phyloP scores from a whole-genome alignment of 2,329 filamentous ascomycete species.

The Chaetoscypha palmicola region DNA sequence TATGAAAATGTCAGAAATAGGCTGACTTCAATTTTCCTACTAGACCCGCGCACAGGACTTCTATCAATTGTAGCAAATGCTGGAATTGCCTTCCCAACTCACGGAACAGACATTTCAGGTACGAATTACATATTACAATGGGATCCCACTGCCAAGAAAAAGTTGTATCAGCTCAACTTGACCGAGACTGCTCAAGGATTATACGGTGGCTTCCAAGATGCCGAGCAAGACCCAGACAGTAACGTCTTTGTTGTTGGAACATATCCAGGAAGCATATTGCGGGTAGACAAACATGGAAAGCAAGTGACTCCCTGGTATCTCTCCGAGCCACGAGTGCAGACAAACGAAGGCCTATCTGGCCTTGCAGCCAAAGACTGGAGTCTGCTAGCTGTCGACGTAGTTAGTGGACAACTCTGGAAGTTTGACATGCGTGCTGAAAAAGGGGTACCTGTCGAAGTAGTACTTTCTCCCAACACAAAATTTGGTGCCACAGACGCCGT shows the following conservation, averaged over 20 bases:
- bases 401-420: not conserved
- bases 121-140: conserved; percentile 11
- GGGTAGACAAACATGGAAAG: conserved; percentile 3
- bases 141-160: conserved; percentile 1
- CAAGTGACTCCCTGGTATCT: conserved; percentile 7
- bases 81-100: conserved; percentile 1
- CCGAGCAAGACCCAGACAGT: conserved; percentile 9
- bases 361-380: conserved; percentile 7
- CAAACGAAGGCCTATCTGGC: not conserved
- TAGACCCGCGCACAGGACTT: conserved; percentile 2
- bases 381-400: conserved; percentile 1
- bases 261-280: conserved; percentile 8
- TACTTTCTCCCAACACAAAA: not conserved
- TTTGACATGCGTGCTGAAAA: conserved; percentile 7
- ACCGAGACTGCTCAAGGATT: conserved; percentile 7
- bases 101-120: conserved; percentile 7
- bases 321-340: not conserved
- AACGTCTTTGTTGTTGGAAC: conserved; percentile 9
- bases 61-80: conserved; percentile 12
- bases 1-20: no score
- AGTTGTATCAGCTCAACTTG: conserved; percentile 8
- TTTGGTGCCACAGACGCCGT: conserved; percentile 6
- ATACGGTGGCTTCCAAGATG: conserved; percentile 11
- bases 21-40: no score
- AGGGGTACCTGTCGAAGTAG: not conserved